Conservation (phyloP, 148 eudicot genomes). For the Euryodendron excelsum region DNA sequence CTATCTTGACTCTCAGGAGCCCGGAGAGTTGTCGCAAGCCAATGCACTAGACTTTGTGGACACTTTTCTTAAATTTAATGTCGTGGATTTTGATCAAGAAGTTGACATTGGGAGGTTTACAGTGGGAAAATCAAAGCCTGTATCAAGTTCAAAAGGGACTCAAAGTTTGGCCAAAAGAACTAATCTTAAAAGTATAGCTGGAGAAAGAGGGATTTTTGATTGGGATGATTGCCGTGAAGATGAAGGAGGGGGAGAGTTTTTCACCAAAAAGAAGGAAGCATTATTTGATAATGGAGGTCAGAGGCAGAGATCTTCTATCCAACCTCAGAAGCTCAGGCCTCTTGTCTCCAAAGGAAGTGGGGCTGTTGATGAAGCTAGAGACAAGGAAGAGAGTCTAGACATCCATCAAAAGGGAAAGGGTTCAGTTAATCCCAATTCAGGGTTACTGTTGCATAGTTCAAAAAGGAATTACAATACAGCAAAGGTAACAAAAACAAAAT, state of each 20-base stretch:
- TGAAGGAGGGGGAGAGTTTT: constrained; percentile 92
- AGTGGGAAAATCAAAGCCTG: constrained; percentile 33
- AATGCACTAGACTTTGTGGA: constrained; percentile 84
- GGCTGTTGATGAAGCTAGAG: background rate
- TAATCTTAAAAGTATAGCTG: constrained; percentile 24
- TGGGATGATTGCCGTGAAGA: constrained; percentile 89
- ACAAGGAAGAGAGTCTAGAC: background rate
- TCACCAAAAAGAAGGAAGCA: constrained; percentile 58
- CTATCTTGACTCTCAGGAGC: constrained; percentile 87
- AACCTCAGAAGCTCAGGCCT: background rate
- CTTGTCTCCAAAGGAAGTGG: constrained; percentile 1
- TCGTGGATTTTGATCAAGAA: constrained; percentile 41
- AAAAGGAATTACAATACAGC: constrained; percentile 15
- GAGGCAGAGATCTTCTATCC: background rate
- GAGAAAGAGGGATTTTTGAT: constrained; percentile 45
- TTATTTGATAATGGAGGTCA: constrained; percentile 36
- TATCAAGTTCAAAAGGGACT: constrained; percentile 52
- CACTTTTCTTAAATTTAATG: constrained; percentile 53
- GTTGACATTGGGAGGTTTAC: constrained; percentile 17
- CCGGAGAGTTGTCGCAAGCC: constrained; percentile 88
- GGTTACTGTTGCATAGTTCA: constrained; percentile 16
- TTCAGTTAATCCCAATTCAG: constrained; percentile 33
- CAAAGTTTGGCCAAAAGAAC: constrained; percentile 57
- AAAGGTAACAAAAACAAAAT: constrained; percentile 11
- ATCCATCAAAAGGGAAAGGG: constrained; percentile 22